phyloP scores from a whole-genome alignment of 1,284 basidiomycete genomes.

The Ceratobasidium sp. region DNA sequence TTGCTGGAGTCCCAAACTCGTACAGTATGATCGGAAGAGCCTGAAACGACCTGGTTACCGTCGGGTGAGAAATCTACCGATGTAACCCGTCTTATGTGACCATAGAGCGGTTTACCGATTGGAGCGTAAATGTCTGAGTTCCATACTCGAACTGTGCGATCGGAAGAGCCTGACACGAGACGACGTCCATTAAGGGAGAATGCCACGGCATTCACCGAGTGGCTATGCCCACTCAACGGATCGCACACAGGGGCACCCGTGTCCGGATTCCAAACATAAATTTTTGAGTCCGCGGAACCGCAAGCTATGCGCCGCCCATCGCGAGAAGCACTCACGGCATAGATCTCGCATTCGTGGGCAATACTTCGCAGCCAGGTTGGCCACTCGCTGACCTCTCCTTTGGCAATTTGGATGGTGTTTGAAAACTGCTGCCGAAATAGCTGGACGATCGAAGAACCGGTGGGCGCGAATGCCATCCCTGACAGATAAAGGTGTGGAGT shows the following conservation, averaged over 20 bases:
- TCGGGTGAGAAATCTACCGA: slow-evolving; percentile 42
- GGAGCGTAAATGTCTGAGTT: slow-evolving; percentile 15
- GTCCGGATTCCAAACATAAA: background rate
- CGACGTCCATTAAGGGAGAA: slow-evolving; percentile 15
- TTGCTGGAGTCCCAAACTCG: slow-evolving; percentile 32
- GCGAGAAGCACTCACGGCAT: background rate
- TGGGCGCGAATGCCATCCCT: background rate
- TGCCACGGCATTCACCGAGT: background rate
- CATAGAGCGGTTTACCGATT: background rate
- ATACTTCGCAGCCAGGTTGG: slow-evolving; percentile 9
- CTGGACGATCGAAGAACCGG: background rate
- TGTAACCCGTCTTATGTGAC: slow-evolving; percentile 14
- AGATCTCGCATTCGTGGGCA: background rate
- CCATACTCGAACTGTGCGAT: slow-evolving; percentile 21
- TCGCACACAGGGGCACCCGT: background rate
- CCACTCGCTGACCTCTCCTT: slow-evolving; percentile 3
- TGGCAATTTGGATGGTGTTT: background rate
- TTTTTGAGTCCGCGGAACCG: background rate
- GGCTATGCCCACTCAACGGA: slow-evolving; percentile 8
- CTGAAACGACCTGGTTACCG: slow-evolving; percentile 24
- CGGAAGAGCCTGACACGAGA: slow-evolving; percentile 21
- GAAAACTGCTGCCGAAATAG: background rate
- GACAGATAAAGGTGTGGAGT: slow-evolving; percentile 22
- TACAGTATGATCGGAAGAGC: slow-evolving; percentile 26
- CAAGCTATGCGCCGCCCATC: slow-evolving; percentile 5